Conservation (phyloP, 75 land plant genomes). For the Cupressus sempervirens region DNA sequence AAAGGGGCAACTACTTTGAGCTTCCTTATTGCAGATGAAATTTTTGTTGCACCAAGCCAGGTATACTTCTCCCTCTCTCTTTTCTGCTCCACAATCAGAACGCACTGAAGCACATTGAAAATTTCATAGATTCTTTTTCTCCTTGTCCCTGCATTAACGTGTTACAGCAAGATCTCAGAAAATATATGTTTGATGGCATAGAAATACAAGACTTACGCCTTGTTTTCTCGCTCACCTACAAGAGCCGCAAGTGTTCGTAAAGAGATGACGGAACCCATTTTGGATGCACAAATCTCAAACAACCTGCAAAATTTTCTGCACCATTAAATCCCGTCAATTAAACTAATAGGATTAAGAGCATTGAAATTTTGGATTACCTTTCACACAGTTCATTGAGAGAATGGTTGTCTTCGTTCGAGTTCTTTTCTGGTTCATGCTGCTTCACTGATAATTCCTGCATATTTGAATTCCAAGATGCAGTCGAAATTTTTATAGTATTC, state of each 20-base stretch:
- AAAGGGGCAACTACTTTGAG: constrained; percentile 11
- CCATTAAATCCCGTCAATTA: neutral
- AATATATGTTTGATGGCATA: neutral
- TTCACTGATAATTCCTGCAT: neutral
- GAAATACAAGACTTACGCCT: neutral
- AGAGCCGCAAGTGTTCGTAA: constrained; percentile 1
- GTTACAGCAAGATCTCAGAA: neutral
- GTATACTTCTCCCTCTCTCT: constrained; percentile 17
- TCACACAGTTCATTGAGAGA: constrained; percentile 5
- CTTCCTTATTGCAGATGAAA: constrained; percentile 14
- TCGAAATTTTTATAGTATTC: no score
- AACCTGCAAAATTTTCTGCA: neutral
- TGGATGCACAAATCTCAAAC: constrained; percentile 8
- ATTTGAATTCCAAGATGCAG: neutral
- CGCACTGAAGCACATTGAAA: constrained; percentile 25
- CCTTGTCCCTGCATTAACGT: constrained; percentile 14
- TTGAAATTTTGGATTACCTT: neutral
- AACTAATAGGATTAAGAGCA: neutral
- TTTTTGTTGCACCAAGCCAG: constrained; percentile 21
- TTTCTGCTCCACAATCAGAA: constrained; percentile 19
- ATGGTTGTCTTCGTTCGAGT: neutral
- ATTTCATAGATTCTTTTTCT: constrained; percentile 22
- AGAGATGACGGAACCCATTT: neutral
- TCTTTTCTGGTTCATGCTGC: neutral
- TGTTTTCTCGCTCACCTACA: neutral